These are phyloP conservation scores for Fusarium globosum DNA, from an alignment of 2,329 filamentous ascomycete species.

Conservation along the genomic window DNA sequence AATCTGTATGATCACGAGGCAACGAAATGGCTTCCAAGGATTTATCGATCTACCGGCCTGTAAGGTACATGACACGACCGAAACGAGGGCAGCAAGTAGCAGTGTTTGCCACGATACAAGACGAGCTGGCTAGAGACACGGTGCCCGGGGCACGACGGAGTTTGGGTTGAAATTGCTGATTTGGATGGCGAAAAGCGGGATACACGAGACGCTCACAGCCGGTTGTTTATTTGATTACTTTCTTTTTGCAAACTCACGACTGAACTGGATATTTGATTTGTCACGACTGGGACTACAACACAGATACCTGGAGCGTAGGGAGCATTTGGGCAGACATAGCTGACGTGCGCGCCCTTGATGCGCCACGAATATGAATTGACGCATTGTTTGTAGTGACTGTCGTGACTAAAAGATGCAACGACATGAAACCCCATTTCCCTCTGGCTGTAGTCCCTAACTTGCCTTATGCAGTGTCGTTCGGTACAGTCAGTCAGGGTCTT, in stretches of 20 bases:
- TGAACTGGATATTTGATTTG: constrained; percentile 15
- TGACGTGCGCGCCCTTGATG: constrained; percentile 15
- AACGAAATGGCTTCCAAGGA: not conserved
- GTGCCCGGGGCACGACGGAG: constrained; percentile 29
- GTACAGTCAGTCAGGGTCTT: not conserved
- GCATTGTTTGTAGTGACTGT: constrained; percentile 4
- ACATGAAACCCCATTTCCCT: not conserved
- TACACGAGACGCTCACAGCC: constrained; percentile 42
- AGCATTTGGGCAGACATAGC: constrained; percentile 23
- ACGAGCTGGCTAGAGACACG: constrained; percentile 11
- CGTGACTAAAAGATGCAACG: not conserved
- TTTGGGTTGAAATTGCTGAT: constrained; percentile 28
- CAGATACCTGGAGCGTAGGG: constrained; percentile 40
- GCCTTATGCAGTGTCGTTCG: not conserved
- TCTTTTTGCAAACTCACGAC: constrained; percentile 4
- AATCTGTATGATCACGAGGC: constrained; percentile 27
- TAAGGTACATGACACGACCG: not conserved
- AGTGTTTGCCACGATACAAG: not conserved
- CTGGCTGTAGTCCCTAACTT: no score
- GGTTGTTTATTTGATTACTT: constrained; percentile 10
- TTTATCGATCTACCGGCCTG: not conserved
- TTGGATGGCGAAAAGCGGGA: constrained; percentile 36
- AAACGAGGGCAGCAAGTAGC: not conserved
- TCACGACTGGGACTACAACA: constrained; percentile 23
- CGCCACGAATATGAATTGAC: constrained; percentile 37